Evolutionary conservation across 225 moss, liverwort and hornwort species (phyloP).

Genomic region (Climacium dendroides): DNA sequence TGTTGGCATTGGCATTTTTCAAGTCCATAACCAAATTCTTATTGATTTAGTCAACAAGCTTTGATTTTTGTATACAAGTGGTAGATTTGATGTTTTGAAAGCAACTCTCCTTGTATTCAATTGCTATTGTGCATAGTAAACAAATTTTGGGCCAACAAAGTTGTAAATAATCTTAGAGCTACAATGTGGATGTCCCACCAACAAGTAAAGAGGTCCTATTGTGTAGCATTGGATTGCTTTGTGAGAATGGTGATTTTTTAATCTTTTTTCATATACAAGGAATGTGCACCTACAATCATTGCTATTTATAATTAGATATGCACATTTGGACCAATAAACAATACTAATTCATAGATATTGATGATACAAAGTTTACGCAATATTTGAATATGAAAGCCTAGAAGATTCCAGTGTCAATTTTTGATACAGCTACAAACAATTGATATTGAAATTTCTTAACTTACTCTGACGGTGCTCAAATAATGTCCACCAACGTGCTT

Average conservation of each 20-base stretch:
- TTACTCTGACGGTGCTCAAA: not conserved
- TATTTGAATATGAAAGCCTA: accelerated
- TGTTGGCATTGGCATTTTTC: too few relatives aligned
- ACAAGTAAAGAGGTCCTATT: not conserved
- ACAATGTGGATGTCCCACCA: not conserved
- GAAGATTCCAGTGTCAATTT: not conserved
- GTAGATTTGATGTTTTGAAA: not conserved
- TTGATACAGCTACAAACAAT: accelerated
- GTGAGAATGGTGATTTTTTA: not conserved
- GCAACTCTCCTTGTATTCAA: accelerated
- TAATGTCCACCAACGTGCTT: not conserved
- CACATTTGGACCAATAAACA: not conserved
- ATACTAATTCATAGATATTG: not conserved
- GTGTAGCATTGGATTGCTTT: too few relatives aligned
- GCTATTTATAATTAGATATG: not conserved
- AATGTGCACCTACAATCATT: not conserved
- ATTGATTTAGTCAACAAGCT: too few relatives aligned
- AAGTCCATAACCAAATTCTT: too few relatives aligned
- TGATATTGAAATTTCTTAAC: not conserved
- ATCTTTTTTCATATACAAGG: not conserved
- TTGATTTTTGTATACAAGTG: not conserved
- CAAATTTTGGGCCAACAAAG: not conserved
- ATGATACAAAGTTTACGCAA: not conserved
- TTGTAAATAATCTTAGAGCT: not conserved
- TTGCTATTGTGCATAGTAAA: accelerated